Evolutionary conservation across 192 early-diverging fungal genomes (phyloP), one percentile per base, ranked within the genome.

Genomic region (Coemansia aciculifera): DNA sequence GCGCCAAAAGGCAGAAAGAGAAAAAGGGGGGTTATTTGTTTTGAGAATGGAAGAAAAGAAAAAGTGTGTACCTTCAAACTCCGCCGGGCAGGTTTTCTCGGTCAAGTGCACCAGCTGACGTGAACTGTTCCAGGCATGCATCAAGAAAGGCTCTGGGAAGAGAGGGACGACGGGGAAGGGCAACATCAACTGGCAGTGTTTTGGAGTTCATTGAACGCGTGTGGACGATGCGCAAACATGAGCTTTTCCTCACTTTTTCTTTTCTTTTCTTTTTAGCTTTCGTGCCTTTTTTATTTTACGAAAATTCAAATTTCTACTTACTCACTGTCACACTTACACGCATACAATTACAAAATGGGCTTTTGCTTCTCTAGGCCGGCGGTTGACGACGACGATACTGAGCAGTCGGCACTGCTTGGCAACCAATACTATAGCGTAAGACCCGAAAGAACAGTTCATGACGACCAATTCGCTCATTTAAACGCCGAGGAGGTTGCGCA

Each of bases 391-490:
- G 79, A 29, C 43, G 71, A 73, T 31, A 51, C 65, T 21, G 79
- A 81, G 68, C 67, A 72, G 60, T 62, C 79, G 1, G 71, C 71
- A 11, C 74, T 81, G 56, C 73, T 81, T 17, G 52, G 59, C 42
- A 31, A 31, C 29, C 27, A 29, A 3, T 57, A 57, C 54, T 17
- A 57, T 32, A 31, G 54, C 54, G 54, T 15, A 29, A 57, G 54
- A 19, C 27, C 54, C 3, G 77, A 68, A 31, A 31, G 59, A n/a
- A 32, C 64, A 2, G 43, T 37, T 24, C 57, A 71, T 36, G 67
- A 44, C 46, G 74, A 81, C 79, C 79, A 71, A 57, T 81, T 76
- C 42, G 79, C 79, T 5, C 73, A 81, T 46, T 59, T 76, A 46
- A 76, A 57, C 39, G 48, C 68, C 12, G 71, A 68, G 49, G 79